Percentiles rank a stretch among this genome's conserved stretches.
Conservation (phyloP, 2,329 filamentous ascomycete genomes). For the Colletotrichum tofieldiae region DNA sequence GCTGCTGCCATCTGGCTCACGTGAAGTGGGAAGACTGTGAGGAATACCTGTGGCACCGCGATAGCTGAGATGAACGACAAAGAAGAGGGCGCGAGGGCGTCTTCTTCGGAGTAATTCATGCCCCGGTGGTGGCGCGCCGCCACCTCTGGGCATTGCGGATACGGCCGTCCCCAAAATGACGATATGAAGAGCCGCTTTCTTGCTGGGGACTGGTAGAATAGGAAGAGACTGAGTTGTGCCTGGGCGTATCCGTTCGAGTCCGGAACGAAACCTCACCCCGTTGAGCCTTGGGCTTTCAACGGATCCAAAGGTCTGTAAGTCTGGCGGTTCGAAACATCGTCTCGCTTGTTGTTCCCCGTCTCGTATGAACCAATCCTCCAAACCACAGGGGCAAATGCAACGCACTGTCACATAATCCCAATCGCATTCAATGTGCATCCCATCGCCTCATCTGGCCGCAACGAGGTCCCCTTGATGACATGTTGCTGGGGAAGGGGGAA, state of each 20-base stretch:
- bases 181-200: background rate
- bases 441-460: constrained; percentile 28
- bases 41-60: constrained; percentile 16
- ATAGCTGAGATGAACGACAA: constrained; percentile 5
- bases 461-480: background rate
- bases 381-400: background rate
- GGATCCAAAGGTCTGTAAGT: background rate
- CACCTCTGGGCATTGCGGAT: constrained; percentile 8
- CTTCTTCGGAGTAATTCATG: background rate
- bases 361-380: background rate
- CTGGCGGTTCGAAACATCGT: background rate
- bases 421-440: constrained; percentile 23
- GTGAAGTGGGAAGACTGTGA: constrained; percentile 40
- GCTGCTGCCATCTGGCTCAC: constrained; percentile 21
- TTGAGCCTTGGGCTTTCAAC: background rate
- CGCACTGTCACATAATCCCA: constrained; percentile 30
- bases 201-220: background rate
- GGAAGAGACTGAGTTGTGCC: background rate
- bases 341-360: background rate
- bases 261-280: background rate
- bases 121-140: background rate
- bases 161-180: constrained; percentile 1
- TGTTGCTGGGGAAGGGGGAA: constrained; percentile 17
- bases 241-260: background rate
- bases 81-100: background rate